Conservation (phyloP, 208 protist species). For the Trypanosoma avium region DNA sequence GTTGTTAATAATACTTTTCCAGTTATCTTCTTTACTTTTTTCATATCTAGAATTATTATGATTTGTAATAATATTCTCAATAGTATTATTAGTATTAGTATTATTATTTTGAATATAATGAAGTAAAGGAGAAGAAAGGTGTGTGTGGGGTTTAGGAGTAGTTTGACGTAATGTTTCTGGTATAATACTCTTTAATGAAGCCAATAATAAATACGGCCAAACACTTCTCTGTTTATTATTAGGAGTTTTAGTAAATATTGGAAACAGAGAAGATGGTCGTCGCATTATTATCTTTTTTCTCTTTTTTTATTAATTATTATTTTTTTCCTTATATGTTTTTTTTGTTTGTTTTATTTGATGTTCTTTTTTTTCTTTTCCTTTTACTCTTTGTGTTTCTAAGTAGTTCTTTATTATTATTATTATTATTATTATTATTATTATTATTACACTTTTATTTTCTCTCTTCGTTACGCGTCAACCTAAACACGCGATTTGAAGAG, state of each 20-base stretch:
- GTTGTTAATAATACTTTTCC: neutral
- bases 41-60: neutral
- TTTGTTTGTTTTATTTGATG: no score
- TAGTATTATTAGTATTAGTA: neutral
- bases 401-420: neutral
- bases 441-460: neutral
- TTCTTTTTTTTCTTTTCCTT: neutral
- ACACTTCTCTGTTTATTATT: neutral
- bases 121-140: no score
- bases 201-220: neutral
- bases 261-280: neutral
- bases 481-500: no score
- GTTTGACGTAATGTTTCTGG: neutral
- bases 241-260: neutral
- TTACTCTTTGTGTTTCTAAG: neutral
- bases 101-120: neutral
- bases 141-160: neutral
- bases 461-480: slow-evolving; percentile 22
- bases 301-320: neutral
- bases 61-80: neutral
- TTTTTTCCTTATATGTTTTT: no score
- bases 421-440: neutral
- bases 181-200: slow-evolving; percentile 9
- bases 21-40: neutral
- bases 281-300: slow-evolving; percentile 1